Evolutionary conservation across 2,329 filamentous ascomycete genomes (phyloP).

Genomic region (Cladosporium sphaerospermum): DNA sequence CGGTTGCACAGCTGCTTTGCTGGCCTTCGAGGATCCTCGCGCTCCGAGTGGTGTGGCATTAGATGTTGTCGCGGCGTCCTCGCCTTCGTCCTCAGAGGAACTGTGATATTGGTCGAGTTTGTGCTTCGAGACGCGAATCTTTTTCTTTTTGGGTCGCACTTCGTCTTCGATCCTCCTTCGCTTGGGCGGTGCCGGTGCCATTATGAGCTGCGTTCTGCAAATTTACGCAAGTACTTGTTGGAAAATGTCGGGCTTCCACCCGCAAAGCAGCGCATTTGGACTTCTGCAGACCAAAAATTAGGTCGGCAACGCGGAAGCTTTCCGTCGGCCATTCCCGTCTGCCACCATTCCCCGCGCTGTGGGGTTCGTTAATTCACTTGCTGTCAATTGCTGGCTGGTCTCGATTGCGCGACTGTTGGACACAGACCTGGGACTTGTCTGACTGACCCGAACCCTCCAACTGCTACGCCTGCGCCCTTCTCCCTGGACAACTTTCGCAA

Average conservation of each 20-base stretch:
- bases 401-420: constrained; percentile 1
- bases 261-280: neutral
- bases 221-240: neutral
- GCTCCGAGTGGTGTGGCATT: constrained; percentile 19
- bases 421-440: neutral
- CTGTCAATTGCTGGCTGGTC: constrained; percentile 5
- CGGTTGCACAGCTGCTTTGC: constrained; percentile 13
- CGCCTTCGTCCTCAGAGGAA: constrained; percentile 52
- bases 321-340: constrained; percentile 3
- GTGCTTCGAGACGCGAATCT: constrained; percentile 55
- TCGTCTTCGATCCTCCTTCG: constrained; percentile 49
- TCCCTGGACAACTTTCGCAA: neutral
- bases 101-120: constrained; percentile 56
- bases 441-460: no score
- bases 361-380: constrained; percentile 9
- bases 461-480: no score
- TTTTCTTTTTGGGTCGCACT: constrained; percentile 48
- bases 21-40: constrained; percentile 15
- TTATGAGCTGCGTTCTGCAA: constrained; percentile 6
- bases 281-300: constrained; percentile 7
- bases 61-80: constrained; percentile 18
- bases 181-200: constrained; percentile 23
- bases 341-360: constrained; percentile 5
- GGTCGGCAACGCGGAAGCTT: neutral
- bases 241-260: neutral